Percentiles rank a stretch among this genome's conserved stretches.
These are phyloP conservation scores for Chaetomium cochliodes DNA, from an alignment of 495 filamentous ascomycete species.

Conservation along the genomic window DNA sequence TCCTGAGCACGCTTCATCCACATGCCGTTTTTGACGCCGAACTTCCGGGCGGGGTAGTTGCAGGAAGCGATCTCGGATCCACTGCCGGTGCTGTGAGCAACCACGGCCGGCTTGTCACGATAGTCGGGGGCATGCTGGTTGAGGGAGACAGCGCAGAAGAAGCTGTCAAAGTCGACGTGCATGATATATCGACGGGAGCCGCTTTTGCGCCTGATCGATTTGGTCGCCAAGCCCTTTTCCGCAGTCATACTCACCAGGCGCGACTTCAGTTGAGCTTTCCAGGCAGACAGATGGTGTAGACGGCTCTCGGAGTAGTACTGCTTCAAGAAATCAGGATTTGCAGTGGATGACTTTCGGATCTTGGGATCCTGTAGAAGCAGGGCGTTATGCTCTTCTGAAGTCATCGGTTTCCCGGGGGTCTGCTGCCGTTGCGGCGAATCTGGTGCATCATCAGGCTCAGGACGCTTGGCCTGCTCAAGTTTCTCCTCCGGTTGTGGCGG, in stretches of 20 bases:
- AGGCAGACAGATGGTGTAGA: conserved; percentile 89
- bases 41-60: conserved; percentile 85
- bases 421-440: not conserved
- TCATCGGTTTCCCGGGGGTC: conserved; percentile 48
- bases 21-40: conserved; percentile 94
- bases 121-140: conserved; percentile 67
- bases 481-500: not conserved
- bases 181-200: conserved; percentile 79
- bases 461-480: not conserved
- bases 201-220: conserved; percentile 43
- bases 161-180: conserved; percentile 96
- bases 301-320: conserved; percentile 93
- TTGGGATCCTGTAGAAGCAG: conserved; percentile 75
- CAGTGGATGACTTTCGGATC: conserved; percentile 79
- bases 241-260: conserved; percentile 74
- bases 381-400: conserved; percentile 89
- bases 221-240: conserved; percentile 51
- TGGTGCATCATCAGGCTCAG: not conserved
- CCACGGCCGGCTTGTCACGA: conserved; percentile 76
- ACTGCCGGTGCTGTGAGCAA: conserved; percentile 80
- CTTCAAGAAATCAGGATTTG: conserved; percentile 86
- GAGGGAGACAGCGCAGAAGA: conserved; percentile 91
- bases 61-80: conserved; percentile 96
- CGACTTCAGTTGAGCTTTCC: conserved; percentile 91
- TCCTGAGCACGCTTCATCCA: conserved; percentile 93